Conservation (phyloP, 2,329 filamentous ascomycete genomes). For the Pseudocercospora macadamiae region DNA sequence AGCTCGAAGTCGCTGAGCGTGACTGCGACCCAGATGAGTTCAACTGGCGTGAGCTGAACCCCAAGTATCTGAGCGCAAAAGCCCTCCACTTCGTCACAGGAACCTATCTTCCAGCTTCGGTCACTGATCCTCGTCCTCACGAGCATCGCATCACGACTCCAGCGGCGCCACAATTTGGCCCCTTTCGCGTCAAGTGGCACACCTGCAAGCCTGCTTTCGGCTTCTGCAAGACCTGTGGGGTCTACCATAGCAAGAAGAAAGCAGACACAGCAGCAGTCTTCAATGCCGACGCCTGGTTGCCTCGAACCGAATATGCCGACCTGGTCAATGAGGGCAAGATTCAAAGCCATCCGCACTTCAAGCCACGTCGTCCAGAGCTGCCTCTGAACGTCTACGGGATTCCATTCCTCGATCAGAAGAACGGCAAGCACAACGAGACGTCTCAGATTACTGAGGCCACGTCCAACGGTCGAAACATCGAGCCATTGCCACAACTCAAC, state of each 20-base stretch:
- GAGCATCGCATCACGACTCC: neutral
- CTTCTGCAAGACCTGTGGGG: slow-evolving; percentile 14
- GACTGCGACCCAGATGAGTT: slow-evolving; percentile 8
- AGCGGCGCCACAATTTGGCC: slow-evolving; percentile 3
- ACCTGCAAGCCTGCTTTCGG: slow-evolving; percentile 5
- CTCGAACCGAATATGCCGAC: neutral
- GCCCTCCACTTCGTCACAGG: slow-evolving; percentile 9
- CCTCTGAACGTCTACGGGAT: too few species aligned
- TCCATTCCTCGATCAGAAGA: too few species aligned
- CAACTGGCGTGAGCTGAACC: slow-evolving; percentile 22
- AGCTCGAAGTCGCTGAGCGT: neutral
- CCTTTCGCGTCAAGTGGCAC: slow-evolving; percentile 9
- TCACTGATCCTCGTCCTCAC: slow-evolving; percentile 8
- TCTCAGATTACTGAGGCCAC: too few species aligned
- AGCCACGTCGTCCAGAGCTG: neutral
- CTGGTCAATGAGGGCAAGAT: neutral
- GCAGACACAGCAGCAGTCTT: neutral
- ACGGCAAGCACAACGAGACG: too few species aligned
- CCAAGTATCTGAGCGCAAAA: slow-evolving; percentile 11
- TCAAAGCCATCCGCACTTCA: too few species aligned
- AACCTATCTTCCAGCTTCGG: slow-evolving; percentile 4
- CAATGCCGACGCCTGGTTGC: neutral
- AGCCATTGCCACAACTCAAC: neutral
- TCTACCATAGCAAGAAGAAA: slow-evolving; percentile 6
- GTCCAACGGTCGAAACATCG: neutral